Conservation (phyloP, 2,329 filamentous ascomycete species). For the Lecanoromycetidae sp. region DNA sequence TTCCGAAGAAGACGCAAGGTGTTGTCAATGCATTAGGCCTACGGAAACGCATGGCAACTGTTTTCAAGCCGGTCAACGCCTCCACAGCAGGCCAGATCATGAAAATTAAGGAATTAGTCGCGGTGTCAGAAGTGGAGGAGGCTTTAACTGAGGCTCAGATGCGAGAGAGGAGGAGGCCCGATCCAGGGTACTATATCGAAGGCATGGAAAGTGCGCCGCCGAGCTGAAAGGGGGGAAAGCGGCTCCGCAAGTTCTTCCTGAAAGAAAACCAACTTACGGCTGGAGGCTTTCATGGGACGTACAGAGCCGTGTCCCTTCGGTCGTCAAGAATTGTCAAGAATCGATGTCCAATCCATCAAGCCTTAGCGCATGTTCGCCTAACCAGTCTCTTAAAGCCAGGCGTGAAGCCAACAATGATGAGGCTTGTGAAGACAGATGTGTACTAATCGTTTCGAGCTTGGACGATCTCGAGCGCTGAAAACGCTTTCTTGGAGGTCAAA, state of each 20-base stretch:
- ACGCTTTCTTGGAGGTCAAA: not conserved
- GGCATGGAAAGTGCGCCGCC: no score
- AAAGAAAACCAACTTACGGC: no score
- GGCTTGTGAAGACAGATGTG: not conserved
- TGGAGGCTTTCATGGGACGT: no score
- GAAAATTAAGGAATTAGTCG: slow-evolving; percentile 84
- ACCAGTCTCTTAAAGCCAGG: no score
- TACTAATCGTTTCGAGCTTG: no score
- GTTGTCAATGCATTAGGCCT: slow-evolving; percentile 78
- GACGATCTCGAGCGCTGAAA: not conserved
- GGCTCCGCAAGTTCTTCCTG: no score
- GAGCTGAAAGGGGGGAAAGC: no score
- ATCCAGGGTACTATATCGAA: slow-evolving; percentile 72
- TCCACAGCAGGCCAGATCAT: slow-evolving; percentile 83
- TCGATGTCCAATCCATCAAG: no score
- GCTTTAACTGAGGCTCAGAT: slow-evolving; percentile 55
- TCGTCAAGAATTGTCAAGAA: no score
- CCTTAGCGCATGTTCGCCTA: no score
- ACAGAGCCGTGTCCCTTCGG: no score
- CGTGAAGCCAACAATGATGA: no score
- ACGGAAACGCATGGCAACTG: slow-evolving; percentile 69
- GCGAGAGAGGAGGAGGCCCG: slow-evolving; percentile 58
- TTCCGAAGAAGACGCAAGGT: slow-evolving; percentile 65
- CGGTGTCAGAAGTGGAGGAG: slow-evolving; percentile 63
- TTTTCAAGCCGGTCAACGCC: slow-evolving; percentile 74